Evolutionary conservation across 352 stramenopile species (phyloP), one percentile per base, ranked within the genome.

Genomic region (Globisporangium mamillatum): DNA sequence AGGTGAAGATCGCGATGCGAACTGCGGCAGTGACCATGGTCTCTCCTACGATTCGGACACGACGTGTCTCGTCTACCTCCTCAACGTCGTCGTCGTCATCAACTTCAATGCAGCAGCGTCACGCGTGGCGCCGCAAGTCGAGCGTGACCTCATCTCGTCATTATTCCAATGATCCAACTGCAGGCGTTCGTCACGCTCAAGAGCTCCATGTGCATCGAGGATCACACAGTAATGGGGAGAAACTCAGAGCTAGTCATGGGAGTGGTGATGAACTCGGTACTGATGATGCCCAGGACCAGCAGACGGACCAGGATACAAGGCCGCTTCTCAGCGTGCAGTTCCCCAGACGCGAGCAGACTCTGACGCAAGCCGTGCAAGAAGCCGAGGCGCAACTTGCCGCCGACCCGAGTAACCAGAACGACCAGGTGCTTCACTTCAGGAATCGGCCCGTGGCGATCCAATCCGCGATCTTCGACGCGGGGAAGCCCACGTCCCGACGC

Each of bases 371-470:
- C 1, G 64, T 82, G 4, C 62, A 70, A 8, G 66, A 81, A 20
- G 68, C 77, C 27, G 77, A 89, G 52, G 67, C 63, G 0, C 60
- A 64, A 1, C 3, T 72, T 0, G 34, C 52, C 0, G 50, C 22
- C 0, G 52, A 64, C 12, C 53, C n/a, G 0, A 56, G 67, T 5
- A 60, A 72, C 36, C 22, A 52, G 1, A 63, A 81, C 16, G 71
- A 81, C 18, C 69, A 89, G n/a, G 79, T 79, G 2, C 84, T 73
- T 6, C 80, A 76, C 41, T 93, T 93, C 50, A 82, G 81, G 8
- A 68, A 80, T 29, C 83, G 86, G 0, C 76, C 83, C 2, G 79
- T 89, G 8, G 61, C 75, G 41, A 50, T 50, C 3, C 16, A 64
- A 1, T 77, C 61, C 0, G 81, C 80, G 4, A 67, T 87, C 5